Conservation (phyloP, 83 land plant genomes). For the Isoetes engelmannii region DNA sequence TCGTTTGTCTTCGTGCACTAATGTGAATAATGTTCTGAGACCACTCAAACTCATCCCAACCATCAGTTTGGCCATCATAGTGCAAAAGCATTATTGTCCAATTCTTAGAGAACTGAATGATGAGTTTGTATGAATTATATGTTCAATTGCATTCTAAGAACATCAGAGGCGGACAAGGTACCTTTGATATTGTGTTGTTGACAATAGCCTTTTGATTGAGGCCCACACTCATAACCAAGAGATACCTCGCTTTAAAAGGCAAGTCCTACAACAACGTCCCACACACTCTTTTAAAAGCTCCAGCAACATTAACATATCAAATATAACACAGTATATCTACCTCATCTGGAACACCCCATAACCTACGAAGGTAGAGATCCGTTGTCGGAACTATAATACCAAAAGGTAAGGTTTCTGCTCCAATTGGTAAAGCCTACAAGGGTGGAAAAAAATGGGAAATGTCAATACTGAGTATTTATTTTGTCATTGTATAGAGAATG, state of each 20-base stretch:
- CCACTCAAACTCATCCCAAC: conserved; percentile 41
- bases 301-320: not conserved
- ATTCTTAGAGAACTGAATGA: conserved; percentile 26
- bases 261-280: conserved; percentile 16
- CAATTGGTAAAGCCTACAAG: conserved; percentile 4
- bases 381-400: conserved; percentile 52
- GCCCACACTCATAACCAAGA: conserved; percentile 24
- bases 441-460: not conserved
- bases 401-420: conserved; percentile 65
- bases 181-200: conserved; percentile 18
- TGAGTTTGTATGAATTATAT: not conserved
- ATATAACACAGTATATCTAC: not conserved
- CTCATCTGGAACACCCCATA: conserved; percentile 56
- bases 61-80: conserved; percentile 33
- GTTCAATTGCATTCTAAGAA: not conserved
- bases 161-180: not conserved
- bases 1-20: conserved; percentile 29
- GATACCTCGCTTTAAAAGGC: conserved; percentile 18
- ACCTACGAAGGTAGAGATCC: conserved; percentile 49
- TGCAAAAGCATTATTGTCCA: conserved; percentile 41
- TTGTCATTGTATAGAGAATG: not conserved
- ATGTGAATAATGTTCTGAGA: conserved; percentile 30
- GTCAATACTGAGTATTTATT: not conserved
- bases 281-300: not conserved
- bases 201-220: conserved; percentile 17